phyloP scores from a whole-genome alignment of 371 early-diverging fungal species.

The Dichotomocladium elegans region DNA sequence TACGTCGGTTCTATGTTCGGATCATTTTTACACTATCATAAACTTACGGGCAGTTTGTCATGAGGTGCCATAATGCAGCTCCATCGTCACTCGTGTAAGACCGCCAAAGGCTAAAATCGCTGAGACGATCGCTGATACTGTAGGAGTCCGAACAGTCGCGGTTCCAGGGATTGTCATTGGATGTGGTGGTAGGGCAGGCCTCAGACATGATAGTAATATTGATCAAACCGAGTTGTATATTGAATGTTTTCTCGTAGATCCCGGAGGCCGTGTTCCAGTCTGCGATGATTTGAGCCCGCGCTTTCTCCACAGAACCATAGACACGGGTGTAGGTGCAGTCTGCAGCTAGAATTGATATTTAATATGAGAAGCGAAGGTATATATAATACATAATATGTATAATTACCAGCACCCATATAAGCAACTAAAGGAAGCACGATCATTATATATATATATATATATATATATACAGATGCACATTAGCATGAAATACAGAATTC shows the following conservation, averaged over 20 bases:
- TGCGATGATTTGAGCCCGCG: conserved; percentile 69
- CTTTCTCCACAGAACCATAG: conserved; percentile 53
- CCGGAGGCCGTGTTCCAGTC: conserved; percentile 75
- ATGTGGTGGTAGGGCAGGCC: conserved; percentile 55
- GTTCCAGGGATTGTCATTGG: conserved; percentile 66
- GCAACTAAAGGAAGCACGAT: conserved; percentile 1
- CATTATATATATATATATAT: neutral
- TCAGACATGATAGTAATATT: conserved; percentile 69
- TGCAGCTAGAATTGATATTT: no score
- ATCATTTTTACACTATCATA: neutral
- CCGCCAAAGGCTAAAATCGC: conserved; percentile 89
- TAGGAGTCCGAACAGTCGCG: conserved; percentile 70
- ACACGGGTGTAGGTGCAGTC: conserved; percentile 72
- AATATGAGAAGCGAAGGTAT: no score
- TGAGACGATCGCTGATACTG: conserved; percentile 73
- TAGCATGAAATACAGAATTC: no score
- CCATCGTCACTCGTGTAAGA: conserved; percentile 62
- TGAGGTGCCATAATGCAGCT: conserved; percentile 90
- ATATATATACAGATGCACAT: neutral
- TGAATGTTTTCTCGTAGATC: conserved; percentile 83
- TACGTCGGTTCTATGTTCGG: no score
- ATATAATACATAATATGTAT: no score
- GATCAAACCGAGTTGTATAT: conserved; percentile 82
- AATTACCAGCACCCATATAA: conserved; percentile 9
- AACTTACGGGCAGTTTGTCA: conserved; percentile 79